A percentile compares a stretch with the other conserved stretches of the same genome.
Conservation (phyloP, 2,329 filamentous ascomycete genomes). For the Zymoseptoria passerinii region DNA sequence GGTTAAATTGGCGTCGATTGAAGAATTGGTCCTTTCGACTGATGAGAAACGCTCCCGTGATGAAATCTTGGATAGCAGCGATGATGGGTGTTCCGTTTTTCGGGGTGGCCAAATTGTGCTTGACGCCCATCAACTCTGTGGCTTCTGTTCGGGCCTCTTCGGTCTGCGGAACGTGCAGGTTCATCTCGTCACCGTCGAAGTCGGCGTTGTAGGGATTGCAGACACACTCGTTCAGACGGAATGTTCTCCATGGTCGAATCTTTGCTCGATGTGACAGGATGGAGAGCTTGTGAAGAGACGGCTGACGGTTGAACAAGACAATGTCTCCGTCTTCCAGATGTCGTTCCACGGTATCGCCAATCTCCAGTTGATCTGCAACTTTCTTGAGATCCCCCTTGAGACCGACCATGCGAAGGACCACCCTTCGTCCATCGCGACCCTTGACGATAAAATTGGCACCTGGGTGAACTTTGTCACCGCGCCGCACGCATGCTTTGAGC, state of each 20-base stretch:
- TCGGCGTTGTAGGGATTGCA: conserved; percentile 98
- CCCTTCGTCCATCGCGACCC: conserved; percentile 60
- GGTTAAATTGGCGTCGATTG: conserved; percentile 78
- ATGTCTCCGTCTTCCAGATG: conserved; percentile 94
- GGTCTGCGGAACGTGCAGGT: conserved; percentile 92
- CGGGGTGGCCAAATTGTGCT: conserved; percentile 89
- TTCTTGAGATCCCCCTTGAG: conserved; percentile 49
- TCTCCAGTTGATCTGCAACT: conserved; percentile 64
- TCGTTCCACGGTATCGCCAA: conserved; percentile 85
- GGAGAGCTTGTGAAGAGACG: conserved; percentile 95
- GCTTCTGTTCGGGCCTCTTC: conserved; percentile 94
- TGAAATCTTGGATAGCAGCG: conserved; percentile 98
- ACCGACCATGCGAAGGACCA: conserved; percentile 53
- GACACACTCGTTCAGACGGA: conserved; percentile 94
- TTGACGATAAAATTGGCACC: conserved; percentile 79
- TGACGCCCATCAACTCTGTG: conserved; percentile 94
- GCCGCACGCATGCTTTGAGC: conserved; percentile 62
- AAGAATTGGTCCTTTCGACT: conserved; percentile 92
- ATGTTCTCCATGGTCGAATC: conserved; percentile 88
- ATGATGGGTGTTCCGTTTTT: conserved; percentile 98
- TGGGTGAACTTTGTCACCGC: conserved; percentile 72
- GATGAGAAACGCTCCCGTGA: conserved; percentile 84
- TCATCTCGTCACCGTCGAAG: conserved; percentile 99
- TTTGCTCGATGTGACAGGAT: conserved; percentile 95
- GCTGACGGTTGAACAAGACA: conserved; percentile 95